Evolutionary conservation across 148 eudicot genomes (phyloP), one percentile per base, ranked within the genome.

Genomic region (Rheum nobile): DNA sequence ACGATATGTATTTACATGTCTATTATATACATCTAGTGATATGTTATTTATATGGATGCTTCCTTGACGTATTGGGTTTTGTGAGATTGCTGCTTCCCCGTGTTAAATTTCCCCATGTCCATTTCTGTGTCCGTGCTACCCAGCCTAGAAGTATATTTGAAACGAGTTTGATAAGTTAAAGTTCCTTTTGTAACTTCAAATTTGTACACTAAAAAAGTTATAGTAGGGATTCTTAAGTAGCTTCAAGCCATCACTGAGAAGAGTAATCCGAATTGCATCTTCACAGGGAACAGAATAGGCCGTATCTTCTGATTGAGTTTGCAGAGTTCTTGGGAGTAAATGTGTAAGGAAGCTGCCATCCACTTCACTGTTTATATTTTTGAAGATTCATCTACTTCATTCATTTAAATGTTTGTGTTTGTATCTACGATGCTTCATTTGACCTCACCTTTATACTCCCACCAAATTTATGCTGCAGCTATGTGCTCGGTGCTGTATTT

Each of bases 401-500:
- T 8, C 34, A 6, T 42, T 70, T 38, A n/a, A 38, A 26, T 21
- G 12, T 14, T 71, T 71, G 9, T 71, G 17, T 76, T 72, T 74
- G 50, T 71, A 8, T 71, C 43, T 65, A 41, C 47, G 47, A 67
- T 55, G 17, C 32, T 63, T 55, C 8, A 22, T 38, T 47, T 34
- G 24, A 19, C 10, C 43, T 70, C 75, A 68, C 76, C 16, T 13
- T 59, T 75, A 16, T 61, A 69, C 42, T 35, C 16, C 54, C 69
- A 54, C 67, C 74, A 75, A 63, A 78, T 75, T 38, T 83, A 46
- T 68, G 28, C 69, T 80, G 79, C 88, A 92, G 98, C 59, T 93
- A 93, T 82, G 96, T 86, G 75, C 81, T 93, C 67, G 98, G 98
- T 29, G 89, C 90, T 71, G 96, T 91, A 61, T 93, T 87, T 85